Conservation (phyloP, 306 rosid genomes). For the Dalbergia cultrata region DNA sequence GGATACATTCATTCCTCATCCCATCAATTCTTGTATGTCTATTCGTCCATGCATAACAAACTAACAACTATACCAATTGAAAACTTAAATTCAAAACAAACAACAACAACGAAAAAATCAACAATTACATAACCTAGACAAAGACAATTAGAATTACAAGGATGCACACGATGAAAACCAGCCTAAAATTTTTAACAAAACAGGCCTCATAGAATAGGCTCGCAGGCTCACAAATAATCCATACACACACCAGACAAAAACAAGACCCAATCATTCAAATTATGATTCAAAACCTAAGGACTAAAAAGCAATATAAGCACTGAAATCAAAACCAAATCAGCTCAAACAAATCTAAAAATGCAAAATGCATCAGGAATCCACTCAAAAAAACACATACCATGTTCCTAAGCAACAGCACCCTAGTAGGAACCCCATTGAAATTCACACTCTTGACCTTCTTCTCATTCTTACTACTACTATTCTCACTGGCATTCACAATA, state of each 20-base stretch:
- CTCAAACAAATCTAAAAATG: neutral
- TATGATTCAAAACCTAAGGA: slow-evolving; percentile 14
- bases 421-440: slow-evolving; percentile 82
- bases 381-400: slow-evolving; percentile 70
- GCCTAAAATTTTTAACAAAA: neutral
- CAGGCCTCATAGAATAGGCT: neutral
- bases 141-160: neutral
- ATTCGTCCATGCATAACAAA: neutral
- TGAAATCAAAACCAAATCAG: slow-evolving; percentile 14
- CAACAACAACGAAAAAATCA: neutral
- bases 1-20: neutral
- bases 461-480: slow-evolving; percentile 51
- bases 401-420: slow-evolving; percentile 88
- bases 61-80: neutral
- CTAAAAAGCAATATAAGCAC: neutral
- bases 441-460: slow-evolving; percentile 88
- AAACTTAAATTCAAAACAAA: neutral
- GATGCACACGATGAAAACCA: neutral
- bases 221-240: neutral
- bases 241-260: slow-evolving; percentile 17
- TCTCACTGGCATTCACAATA: slow-evolving; percentile 91
- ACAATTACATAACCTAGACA: neutral
- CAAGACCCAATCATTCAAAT: neutral
- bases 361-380: neutral
- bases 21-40: neutral